phyloP scores from a whole-genome alignment of 257 asterid genomes.

The Lantana camara region DNA sequence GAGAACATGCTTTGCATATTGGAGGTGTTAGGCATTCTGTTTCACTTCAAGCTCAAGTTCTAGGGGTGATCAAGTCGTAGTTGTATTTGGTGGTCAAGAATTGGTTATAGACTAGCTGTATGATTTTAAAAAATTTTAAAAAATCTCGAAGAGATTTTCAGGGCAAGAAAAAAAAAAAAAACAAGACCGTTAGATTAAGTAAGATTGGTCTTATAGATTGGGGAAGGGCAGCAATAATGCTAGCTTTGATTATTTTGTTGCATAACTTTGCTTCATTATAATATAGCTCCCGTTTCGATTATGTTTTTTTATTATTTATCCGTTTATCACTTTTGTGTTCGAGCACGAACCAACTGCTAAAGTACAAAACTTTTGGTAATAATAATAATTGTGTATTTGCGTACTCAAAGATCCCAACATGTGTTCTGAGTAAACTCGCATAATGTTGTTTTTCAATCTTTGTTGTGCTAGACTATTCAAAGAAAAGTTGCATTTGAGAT shows the following conservation, averaged over 20 bases:
- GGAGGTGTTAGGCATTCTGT: constrained; percentile 64
- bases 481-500: too few species aligned
- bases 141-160: constrained; percentile 15
- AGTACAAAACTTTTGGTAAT: too few species aligned
- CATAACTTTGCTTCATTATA: background rate
- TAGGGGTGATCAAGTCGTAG: constrained; percentile 43
- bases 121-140: background rate
- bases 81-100: background rate
- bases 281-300: too few species aligned
- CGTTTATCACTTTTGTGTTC: too few species aligned
- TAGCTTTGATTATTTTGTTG: background rate
- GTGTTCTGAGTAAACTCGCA: too few species aligned
- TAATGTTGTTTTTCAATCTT: too few species aligned
- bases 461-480: too few species aligned
- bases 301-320: too few species aligned
- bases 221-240: background rate
- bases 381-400: too few species aligned
- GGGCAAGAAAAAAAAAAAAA: background rate
- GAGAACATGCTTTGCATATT: constrained; percentile 65
- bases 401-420: too few species aligned
- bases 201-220: background rate
- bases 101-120: background rate
- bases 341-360: too few species aligned
- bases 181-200: background rate
- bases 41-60: constrained; percentile 52